Conservation (phyloP, 805 yeast species). For the Wickerhamomyces mucosus region DNA sequence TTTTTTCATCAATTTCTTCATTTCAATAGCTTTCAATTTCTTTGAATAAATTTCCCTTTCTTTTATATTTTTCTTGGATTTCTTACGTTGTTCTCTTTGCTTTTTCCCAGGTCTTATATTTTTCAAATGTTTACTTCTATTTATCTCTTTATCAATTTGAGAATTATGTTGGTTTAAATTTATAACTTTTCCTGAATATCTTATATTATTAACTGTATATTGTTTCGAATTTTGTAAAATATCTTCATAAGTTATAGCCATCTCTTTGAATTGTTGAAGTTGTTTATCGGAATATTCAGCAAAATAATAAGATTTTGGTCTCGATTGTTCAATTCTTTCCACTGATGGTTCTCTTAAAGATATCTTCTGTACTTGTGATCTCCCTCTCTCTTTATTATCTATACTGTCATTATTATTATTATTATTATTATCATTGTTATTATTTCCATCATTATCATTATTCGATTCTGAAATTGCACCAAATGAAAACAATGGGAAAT, state of each 20-base stretch:
- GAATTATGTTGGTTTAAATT: conserved; percentile 11
- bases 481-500: conserved; percentile 20
- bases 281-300: conserved; percentile 6
- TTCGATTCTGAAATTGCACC: conserved; percentile 6
- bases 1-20: conserved; percentile 15
- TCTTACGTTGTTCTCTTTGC: conserved; percentile 2
- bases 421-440: conserved; percentile 1
- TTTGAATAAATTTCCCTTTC: conserved; percentile 6
- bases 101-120: conserved; percentile 21
- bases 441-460: conserved; percentile 3
- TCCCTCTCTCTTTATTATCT: conserved; percentile 3
- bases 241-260: conserved; percentile 15
- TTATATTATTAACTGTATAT: conserved; percentile 1
- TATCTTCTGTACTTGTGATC: conserved; percentile 6
- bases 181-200: conserved; percentile 10
- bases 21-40: conserved; percentile 7
- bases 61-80: conserved; percentile 6
- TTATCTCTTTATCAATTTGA: conserved; percentile 7
- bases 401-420: conserved; percentile 10
- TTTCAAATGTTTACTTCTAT: conserved; percentile 5
- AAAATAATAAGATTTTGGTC: conserved; percentile 17
- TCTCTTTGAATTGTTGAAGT: conserved; percentile 3
- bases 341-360: conserved; percentile 19
- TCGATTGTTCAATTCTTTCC: conserved; percentile 11
- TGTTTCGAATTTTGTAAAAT: conserved; percentile 2